phyloP scores from a whole-genome alignment of 192 early-diverging fungal species.

The Backusella morwellensis region DNA sequence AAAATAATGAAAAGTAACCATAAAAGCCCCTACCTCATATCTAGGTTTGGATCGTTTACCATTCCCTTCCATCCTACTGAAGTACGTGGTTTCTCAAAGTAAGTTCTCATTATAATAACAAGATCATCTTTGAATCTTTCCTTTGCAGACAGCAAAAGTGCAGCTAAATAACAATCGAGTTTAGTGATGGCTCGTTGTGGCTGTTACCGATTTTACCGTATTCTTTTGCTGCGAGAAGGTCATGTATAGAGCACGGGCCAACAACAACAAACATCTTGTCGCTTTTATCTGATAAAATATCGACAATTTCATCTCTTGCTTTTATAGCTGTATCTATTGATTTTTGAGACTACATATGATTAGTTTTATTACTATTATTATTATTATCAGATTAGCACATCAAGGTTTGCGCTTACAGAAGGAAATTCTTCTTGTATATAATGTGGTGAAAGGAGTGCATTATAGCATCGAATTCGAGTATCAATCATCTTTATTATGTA shows the following conservation, averaged over 20 bases:
- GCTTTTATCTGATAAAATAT: slow-evolving; percentile 73
- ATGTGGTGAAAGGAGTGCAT: slow-evolving; percentile 86
- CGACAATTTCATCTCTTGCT: slow-evolving; percentile 60
- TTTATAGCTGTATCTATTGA: slow-evolving; percentile 36
- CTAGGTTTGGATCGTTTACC: slow-evolving; percentile 77
- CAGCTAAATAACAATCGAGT: slow-evolving; percentile 10
- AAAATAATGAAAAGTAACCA: neutral
- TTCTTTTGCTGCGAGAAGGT: slow-evolving; percentile 77
- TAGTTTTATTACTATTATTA: no score
- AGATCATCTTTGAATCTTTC: slow-evolving; percentile 72
- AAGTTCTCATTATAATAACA: slow-evolving; percentile 92
- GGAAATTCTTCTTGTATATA: slow-evolving; percentile 83
- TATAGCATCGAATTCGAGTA: slow-evolving; percentile 79
- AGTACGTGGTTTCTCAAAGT: slow-evolving; percentile 98
- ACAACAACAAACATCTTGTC: slow-evolving; percentile 87
- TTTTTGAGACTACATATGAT: slow-evolving; percentile 15
- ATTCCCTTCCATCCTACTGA: slow-evolving; percentile 90
- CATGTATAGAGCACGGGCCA: slow-evolving; percentile 96
- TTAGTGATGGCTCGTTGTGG: neutral
- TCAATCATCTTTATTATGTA: slow-evolving; percentile 58
- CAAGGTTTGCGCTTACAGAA: slow-evolving; percentile 45
- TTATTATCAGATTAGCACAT: neutral
- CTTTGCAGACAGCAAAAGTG: slow-evolving; percentile 12
- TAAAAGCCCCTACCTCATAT: slow-evolving; percentile 40
- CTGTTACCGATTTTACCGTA: slow-evolving; percentile 52